Evolutionary conservation across 768 basidiomycete genomes (phyloP).

Genomic region (Kwoniella sp.): DNA sequence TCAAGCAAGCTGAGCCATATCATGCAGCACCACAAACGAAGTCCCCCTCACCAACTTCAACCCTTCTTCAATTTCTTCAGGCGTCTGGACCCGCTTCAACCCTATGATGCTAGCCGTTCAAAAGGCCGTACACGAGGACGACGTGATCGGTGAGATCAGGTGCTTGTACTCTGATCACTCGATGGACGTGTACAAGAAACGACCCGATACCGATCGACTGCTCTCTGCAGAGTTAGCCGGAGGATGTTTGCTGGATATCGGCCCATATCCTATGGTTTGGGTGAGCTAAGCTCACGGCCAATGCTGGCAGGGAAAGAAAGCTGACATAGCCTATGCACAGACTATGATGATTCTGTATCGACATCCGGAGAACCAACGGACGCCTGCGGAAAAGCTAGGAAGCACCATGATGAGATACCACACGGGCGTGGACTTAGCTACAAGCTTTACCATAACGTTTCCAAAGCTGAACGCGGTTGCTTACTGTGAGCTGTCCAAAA

Average conservation of each 20-base stretch:
- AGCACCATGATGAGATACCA: conserved; percentile 37
- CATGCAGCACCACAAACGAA: too few relatives aligned
- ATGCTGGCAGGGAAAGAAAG: neutral
- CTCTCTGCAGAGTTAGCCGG: conserved; percentile 53
- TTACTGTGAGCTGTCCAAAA: conserved; percentile 13
- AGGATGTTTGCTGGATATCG: conserved; percentile 55
- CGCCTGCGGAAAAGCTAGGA: conserved; percentile 35
- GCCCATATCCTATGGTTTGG: conserved; percentile 44
- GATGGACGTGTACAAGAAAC: conserved; percentile 40
- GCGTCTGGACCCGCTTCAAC: conserved; percentile 56
- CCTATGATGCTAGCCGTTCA: conserved; percentile 49
- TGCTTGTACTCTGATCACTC: conserved; percentile 48
- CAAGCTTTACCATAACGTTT: conserved; percentile 39
- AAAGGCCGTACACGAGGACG: conserved; percentile 42
- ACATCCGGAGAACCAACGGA: conserved; percentile 47
- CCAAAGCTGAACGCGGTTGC: conserved; percentile 36
- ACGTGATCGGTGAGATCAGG: conserved; percentile 50
- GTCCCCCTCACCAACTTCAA: neutral
- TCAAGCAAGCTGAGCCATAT: too few relatives aligned
- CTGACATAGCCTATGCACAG: conserved; percentile 1
- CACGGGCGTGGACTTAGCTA: conserved; percentile 39
- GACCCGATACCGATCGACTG: conserved; percentile 42
- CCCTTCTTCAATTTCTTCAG: conserved; percentile 16
- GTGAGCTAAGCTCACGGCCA: conserved; percentile 8
- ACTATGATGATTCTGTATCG: conserved; percentile 44